Evolutionary conservation across 495 filamentous ascomycete genomes (phyloP).

Genomic region (Sordaria brevicollis): DNA sequence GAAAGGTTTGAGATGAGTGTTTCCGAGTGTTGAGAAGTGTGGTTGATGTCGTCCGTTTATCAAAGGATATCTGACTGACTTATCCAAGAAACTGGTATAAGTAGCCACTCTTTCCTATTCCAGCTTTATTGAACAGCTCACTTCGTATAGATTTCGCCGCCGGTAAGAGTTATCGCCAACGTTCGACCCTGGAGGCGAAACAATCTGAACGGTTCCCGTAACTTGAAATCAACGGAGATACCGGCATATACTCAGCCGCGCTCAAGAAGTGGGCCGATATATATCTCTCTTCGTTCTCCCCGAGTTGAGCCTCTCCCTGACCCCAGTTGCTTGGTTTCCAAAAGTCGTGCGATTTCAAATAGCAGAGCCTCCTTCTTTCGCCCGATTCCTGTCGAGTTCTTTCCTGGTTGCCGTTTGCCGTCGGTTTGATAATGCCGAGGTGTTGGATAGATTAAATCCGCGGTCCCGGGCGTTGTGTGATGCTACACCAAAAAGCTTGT

Average conservation of each 20-base stretch:
- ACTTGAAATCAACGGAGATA: not conserved
- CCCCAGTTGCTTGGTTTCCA: not conserved
- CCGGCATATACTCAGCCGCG: not conserved
- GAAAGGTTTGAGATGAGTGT: too few relatives aligned
- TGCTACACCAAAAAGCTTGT: not conserved
- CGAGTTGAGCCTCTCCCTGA: not conserved
- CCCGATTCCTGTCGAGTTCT: not conserved
- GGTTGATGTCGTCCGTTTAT: not conserved
- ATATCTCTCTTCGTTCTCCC: not conserved
- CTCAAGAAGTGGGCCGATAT: not conserved
- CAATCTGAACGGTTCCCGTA: not conserved
- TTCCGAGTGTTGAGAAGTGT: too few relatives aligned
- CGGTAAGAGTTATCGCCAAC: not conserved
- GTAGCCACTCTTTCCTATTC: not conserved
- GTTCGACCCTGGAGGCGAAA: not conserved
- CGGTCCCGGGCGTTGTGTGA: not conserved
- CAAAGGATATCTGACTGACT: not conserved
- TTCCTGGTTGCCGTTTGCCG: not conserved
- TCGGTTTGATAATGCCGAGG: not conserved
- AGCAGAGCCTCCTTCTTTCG: not conserved
- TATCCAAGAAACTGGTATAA: not conserved
- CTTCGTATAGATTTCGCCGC: not conserved
- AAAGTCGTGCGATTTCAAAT: not conserved
- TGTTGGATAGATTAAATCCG: not conserved
- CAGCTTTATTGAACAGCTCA: not conserved